Evolutionary conservation across 768 basidiomycete species (phyloP), one percentile per base, ranked within the genome.

Genomic region (Tulasnella sp.): DNA sequence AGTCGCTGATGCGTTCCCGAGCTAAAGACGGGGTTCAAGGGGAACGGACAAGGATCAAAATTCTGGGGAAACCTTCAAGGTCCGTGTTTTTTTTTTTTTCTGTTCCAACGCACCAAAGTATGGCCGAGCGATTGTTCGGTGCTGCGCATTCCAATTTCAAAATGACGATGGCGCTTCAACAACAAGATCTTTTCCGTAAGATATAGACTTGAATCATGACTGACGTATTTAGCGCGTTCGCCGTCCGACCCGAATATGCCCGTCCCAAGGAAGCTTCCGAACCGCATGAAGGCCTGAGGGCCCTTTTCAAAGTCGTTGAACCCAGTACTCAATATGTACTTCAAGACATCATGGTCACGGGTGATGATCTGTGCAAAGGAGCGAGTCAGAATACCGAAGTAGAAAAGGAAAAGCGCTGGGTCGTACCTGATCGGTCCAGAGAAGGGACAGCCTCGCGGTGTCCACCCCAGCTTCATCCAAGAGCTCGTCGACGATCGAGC

Each of bases 181-280:
- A 44, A 14, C 16, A 18, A 44, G 3, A 40, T n/a, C 16, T 14
- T 42, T 52, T 52, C 52, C 31, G 24, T 56, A 6, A 12, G 36
- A 74, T 83, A 39, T 8, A n/a, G 6, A 24, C 44, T 21, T 9
- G 8, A n/a, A n/a, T 24, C n/a, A 24, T 52, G 52, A 21, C 27
- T 39, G 6, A 84, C 84, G 76, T 82, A 83, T 79, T 81, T 84
- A 83, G 83, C 84, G 42, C 81, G 76, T 1, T 82, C 82, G 3
- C 84, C 84, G 81, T 85, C 84, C 0, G 83, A 80, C 31, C 82
- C 83, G 82, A 86, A 86, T 6, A 86, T 85, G 21, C 85, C 85
- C 76, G 83, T 83, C 9, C 85, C 85, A 6, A 85, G 80, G 74
- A 85, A 83, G 44, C 79, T 83, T 6, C 52, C 52, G 21, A 52